These are phyloP conservation scores for Monascus purpureus DNA, from an alignment of 495 filamentous ascomycete species.

Conservation along the genomic window DNA sequence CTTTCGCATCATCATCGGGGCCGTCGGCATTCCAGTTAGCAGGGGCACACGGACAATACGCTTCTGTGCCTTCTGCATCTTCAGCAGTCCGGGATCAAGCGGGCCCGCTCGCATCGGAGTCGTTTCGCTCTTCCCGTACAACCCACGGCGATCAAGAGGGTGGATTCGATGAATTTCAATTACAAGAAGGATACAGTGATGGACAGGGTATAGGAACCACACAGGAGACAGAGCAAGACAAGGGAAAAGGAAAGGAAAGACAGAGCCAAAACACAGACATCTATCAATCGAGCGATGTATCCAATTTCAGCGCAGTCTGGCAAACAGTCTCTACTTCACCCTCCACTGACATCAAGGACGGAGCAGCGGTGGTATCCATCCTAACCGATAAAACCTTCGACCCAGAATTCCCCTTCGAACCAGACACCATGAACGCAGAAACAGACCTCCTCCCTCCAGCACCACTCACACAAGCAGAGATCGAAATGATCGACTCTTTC, in stretches of 20 bases:
- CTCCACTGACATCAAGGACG: slow-evolving; percentile 14
- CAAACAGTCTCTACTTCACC: too few relatives aligned
- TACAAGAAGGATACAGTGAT: slow-evolving; percentile 10
- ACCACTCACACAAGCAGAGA: slow-evolving; percentile 14
- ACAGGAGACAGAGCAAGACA: neutral
- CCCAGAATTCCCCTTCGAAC: slow-evolving; percentile 35
- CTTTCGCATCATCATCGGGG: slow-evolving; percentile 6
- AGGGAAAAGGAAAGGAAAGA: slow-evolving; percentile 10
- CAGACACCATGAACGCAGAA: slow-evolving; percentile 13
- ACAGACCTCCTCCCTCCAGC: slow-evolving; percentile 10
- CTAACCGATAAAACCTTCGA: slow-evolving; percentile 39
- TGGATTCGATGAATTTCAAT: slow-evolving; percentile 16
- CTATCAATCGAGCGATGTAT: neutral
- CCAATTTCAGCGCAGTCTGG: slow-evolving; percentile 10
- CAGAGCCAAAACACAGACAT: slow-evolving; percentile 12
- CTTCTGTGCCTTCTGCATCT: slow-evolving; percentile 1
- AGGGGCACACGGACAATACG: slow-evolving; percentile 4
- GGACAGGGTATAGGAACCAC: neutral
- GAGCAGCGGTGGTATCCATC: slow-evolving; percentile 33
- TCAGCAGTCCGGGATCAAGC: slow-evolving; percentile 1
- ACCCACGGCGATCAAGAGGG: slow-evolving; percentile 3
- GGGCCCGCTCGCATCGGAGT: neutral
- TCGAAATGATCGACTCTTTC: slow-evolving; percentile 25
- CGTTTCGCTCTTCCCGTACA: slow-evolving; percentile 11
- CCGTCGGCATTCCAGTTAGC: slow-evolving; percentile 8